Evolutionary conservation across 768 basidiomycete species (phyloP).

Genomic region (Sistotremastrum niveocremeum): DNA sequence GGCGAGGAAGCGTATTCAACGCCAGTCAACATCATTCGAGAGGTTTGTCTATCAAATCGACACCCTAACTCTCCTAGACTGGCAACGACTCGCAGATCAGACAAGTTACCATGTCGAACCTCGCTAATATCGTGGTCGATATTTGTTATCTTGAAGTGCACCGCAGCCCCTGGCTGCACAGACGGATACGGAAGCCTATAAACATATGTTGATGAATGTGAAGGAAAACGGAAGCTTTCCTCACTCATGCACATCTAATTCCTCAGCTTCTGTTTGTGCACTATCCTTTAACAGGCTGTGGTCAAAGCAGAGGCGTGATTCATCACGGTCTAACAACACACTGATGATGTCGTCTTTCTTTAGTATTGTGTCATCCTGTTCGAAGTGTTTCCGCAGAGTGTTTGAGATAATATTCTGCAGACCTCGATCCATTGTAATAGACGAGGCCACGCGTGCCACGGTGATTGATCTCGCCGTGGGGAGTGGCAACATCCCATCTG

Average conservation of each 20-base stretch:
- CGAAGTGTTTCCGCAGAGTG: conserved; percentile 53
- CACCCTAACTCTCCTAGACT: conserved; percentile 67
- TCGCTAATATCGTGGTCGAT: conserved; percentile 50
- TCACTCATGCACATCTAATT: conserved; percentile 12
- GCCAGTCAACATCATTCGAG: conserved; percentile 70
- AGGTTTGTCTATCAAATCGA: conserved; percentile 61
- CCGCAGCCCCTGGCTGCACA: conserved; percentile 27
- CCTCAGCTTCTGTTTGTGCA: conserved; percentile 12
- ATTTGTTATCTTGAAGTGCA: conserved; percentile 70
- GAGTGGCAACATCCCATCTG: conserved; percentile 40
- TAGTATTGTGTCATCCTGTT: conserved; percentile 36
- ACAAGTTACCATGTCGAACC: conserved; percentile 14
- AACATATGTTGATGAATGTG: not conserved
- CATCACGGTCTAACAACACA: conserved; percentile 46
- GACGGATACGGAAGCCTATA: not conserved
- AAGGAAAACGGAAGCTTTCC: conserved; percentile 6
- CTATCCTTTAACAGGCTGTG: conserved; percentile 7
- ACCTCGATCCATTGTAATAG: conserved; percentile 46
- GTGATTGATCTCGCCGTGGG: conserved; percentile 60
- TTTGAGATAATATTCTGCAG: conserved; percentile 51
- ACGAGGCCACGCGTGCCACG: conserved; percentile 70
- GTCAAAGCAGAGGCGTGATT: not conserved
- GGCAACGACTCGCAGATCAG: conserved; percentile 40
- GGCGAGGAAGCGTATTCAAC: conserved; percentile 39
- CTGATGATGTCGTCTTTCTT: conserved; percentile 65